Base-by-base conservation (phyloP, 192 early-diverging fungal species). In the Umbelopsis sp. region DNA sequence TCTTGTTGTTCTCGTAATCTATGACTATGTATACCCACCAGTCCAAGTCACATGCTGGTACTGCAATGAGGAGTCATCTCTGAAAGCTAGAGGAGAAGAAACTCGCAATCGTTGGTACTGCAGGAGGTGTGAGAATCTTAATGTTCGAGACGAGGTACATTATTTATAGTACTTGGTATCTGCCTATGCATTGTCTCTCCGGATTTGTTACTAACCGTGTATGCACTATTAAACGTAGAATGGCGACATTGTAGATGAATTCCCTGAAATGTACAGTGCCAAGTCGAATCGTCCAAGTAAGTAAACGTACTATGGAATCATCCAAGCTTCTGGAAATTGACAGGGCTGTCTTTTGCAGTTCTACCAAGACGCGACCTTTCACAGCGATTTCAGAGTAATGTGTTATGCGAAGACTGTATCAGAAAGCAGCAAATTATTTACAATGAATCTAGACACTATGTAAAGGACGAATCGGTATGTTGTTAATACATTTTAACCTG, bases 191-290 rank as follows among this genome's bases (percentile, higher is more conserved):
- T 41, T 41, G 38, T 41, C 0, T 0, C 12, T 1, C 38, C 12
- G 5, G 8, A 11, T 11, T 41, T 6, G 38, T 11, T 11, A 6
- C 2, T 5, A 11, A 41, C 7, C 38, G 4, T 11, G 8, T 41
- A 11, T 11, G 38, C n/a, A 11, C 20, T 41, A 4, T 50, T 45
- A 4, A 17, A 51, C n/a, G 7, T 53, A 70, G 68, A 70, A 70
- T 70, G 68, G 68, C 12, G 68, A 70, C n/a, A 50, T 70, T 4
- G 68, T 70, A 8, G 68, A 70, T 45, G 47, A 70, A 14, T 53
- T 70, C 17, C 68, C 68, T 52, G 68, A 70, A 53, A 70, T 70
- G 68, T 49, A 70, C 47, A 70, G 52, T 29, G 41, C 56, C 26
- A 29, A 62, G 56, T 29, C 56, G 16, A 62, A 62, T 62, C 56